phyloP scores from a whole-genome alignment of 805 yeast genomes.

The Lachancea nothofagi region DNA sequence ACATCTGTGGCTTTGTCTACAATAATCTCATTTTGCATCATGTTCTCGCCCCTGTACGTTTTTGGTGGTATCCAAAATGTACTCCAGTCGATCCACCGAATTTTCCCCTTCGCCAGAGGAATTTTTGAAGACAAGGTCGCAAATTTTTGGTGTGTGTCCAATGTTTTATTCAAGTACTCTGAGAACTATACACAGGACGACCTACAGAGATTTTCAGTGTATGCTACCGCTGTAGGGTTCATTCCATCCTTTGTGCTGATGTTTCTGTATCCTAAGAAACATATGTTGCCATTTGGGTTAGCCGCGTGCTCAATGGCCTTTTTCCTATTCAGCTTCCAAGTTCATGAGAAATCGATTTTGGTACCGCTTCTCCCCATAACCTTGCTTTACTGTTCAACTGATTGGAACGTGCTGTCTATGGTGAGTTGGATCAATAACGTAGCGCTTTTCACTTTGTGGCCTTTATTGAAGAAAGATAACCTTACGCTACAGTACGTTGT shows the following conservation, averaged over 20 bases:
- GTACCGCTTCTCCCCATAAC: slow-evolving; percentile 85
- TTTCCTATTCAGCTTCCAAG: slow-evolving; percentile 87
- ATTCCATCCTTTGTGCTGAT: slow-evolving; percentile 51
- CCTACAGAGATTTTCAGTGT: slow-evolving; percentile 53
- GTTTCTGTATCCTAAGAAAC: slow-evolving; percentile 47
- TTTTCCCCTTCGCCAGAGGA: slow-evolving; percentile 91
- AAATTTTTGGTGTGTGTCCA: slow-evolving; percentile 95
- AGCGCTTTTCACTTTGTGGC: slow-evolving; percentile 82
- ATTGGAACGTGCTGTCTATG: slow-evolving; percentile 59
- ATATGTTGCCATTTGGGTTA: slow-evolving; percentile 62
- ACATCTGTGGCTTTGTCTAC: slow-evolving; percentile 62
- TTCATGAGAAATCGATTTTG: slow-evolving; percentile 88
- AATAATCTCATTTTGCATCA: slow-evolving; percentile 42
- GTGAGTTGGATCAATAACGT: slow-evolving; percentile 84
- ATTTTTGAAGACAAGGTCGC: slow-evolving; percentile 97
- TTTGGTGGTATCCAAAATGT: slow-evolving; percentile 36
- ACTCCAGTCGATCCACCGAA: slow-evolving; percentile 56
- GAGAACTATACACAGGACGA: slow-evolving; percentile 46
- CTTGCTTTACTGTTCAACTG: slow-evolving; percentile 48
- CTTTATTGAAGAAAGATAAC: slow-evolving; percentile 72
- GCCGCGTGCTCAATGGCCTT: slow-evolving; percentile 83
- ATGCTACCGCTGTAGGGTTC: slow-evolving; percentile 48
- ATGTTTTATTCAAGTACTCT: slow-evolving; percentile 68
- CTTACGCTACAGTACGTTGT: slow-evolving; percentile 67
- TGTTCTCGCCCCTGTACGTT: slow-evolving; percentile 58